Base-by-base conservation (phyloP, 257 asterid genomes). In the Handroanthus guayacan region DNA sequence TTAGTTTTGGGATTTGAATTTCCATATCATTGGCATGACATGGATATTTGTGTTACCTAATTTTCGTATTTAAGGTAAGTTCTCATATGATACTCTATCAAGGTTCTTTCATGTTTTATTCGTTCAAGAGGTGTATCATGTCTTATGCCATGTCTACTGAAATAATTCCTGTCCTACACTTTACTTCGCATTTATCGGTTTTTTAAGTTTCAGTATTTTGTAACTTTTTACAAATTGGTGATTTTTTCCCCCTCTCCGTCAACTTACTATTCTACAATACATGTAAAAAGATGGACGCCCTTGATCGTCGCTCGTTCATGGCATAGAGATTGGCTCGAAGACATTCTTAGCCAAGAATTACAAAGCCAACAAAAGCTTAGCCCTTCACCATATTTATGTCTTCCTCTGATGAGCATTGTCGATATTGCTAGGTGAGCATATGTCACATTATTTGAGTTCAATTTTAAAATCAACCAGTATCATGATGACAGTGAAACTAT, bases 261-360 rank as follows among this genome's bases (percentile, higher is more conserved):
- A 3, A 71, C 61, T 48, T 20, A 45, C 60, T 70, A 36, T 76
- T 80, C 52, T 63, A 71, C 36, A 47, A 50, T 55, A 31, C 41
- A 20, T 74, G 75, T 52, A 82, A 17, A 76, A 54, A 91, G 98
- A 72, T 91, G 96, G 89, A 91, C 88, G 31, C 92, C 98, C 0
- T 85, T 89, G 96, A 88, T 84, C 94, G 98, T 91, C 76, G 96
- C 98, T 63, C 93, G 83, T 31, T 91, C 98, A 72, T 89, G 97
- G 98, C 87, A 82, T 82, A 84, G 94, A 84, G 95, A 89, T 80
- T 82, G 88, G 81, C 94, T 93, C 5, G 96, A 89, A 80, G 90
- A 85, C 25, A 85, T 88, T 77, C 92, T 93, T 48, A 82, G 77
- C 82, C 73, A 80, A 71, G 82, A 44, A 37, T 84, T 89, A 69